phyloP scores from a whole-genome alignment of 805 yeast genomes.

The Ogataea kodamae region DNA sequence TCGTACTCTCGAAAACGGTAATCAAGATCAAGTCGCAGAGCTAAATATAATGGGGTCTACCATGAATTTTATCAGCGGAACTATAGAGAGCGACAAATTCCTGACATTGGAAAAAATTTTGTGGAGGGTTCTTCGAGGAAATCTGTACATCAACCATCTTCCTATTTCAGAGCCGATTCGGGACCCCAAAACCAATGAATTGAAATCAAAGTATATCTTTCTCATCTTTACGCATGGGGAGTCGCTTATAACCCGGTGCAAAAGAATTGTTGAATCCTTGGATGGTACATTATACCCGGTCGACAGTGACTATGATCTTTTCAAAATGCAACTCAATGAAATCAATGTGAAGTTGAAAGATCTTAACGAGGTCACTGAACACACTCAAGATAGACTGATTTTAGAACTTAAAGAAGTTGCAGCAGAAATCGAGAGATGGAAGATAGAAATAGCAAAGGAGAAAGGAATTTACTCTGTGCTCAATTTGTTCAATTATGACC shows the following conservation, averaged over 20 bases:
- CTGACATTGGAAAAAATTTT: slow-evolving; percentile 73
- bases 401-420: slow-evolving; percentile 80
- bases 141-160: slow-evolving; percentile 72
- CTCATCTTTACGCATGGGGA: slow-evolving; percentile 90
- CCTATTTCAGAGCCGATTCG: slow-evolving; percentile 67
- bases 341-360: slow-evolving; percentile 42
- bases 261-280: slow-evolving; percentile 79
- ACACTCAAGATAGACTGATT: slow-evolving; percentile 64
- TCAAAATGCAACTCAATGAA: slow-evolving; percentile 49
- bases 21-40: slow-evolving; percentile 28
- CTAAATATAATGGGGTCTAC: slow-evolving; percentile 34
- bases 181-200: slow-evolving; percentile 53
- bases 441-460: slow-evolving; percentile 66
- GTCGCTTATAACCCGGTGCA: slow-evolving; percentile 62
- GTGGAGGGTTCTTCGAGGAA: slow-evolving; percentile 93
- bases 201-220: slow-evolving; percentile 72
- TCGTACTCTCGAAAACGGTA: slow-evolving; percentile 22
- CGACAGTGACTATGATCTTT: slow-evolving; percentile 38
- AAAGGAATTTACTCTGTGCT: slow-evolving; percentile 76
- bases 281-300: slow-evolving; percentile 75
- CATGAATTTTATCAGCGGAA: slow-evolving; percentile 67
- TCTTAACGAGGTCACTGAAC: slow-evolving; percentile 48
- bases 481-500: slow-evolving; percentile 78
- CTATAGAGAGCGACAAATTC: slow-evolving; percentile 67
- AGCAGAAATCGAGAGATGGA: slow-evolving; percentile 73